Percentiles rank a stretch among this genome's conserved stretches.
Evolutionary conservation across 1,284 basidiomycete species (phyloP).

Genomic region (Moesziomyces sp.): DNA sequence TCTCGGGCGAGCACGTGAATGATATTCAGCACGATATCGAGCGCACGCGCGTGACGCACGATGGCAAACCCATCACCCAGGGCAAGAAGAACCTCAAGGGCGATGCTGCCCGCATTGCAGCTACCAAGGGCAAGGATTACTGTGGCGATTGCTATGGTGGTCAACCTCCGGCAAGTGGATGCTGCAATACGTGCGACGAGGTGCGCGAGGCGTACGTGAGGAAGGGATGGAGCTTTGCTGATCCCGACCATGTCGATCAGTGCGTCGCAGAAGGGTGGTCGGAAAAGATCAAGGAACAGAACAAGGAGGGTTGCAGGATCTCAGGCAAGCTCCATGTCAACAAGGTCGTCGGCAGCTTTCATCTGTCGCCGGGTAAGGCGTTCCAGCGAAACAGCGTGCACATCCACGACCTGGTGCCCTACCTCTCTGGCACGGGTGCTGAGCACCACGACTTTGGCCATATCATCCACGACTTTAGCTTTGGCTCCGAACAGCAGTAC

Average conservation of each 20-base stretch:
- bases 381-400: slow-evolving; percentile 88
- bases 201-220: slow-evolving; percentile 90
- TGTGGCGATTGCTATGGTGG: slow-evolving; percentile 96
- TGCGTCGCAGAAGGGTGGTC: slow-evolving; percentile 95
- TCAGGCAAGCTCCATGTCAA: slow-evolving; percentile 91
- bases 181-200: slow-evolving; percentile 96
- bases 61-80: slow-evolving; percentile 70
- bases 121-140: slow-evolving; percentile 50
- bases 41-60: slow-evolving; percentile 80
- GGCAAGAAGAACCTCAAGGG: slow-evolving; percentile 55
- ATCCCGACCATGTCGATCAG: slow-evolving; percentile 88
- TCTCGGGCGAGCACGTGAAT: slow-evolving; percentile 91
- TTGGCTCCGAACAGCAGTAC: slow-evolving; percentile 69
- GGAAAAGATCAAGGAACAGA: slow-evolving; percentile 90
- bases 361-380: slow-evolving; percentile 79
- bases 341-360: slow-evolving; percentile 77
- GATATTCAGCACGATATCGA: slow-evolving; percentile 78
- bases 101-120: slow-evolving; percentile 57
- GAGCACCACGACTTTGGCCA: slow-evolving; percentile 83
- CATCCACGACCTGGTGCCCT: slow-evolving; percentile 93
- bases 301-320: slow-evolving; percentile 92
- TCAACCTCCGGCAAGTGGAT: slow-evolving; percentile 76
- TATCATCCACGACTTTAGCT: slow-evolving; percentile 82
- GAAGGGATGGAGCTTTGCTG: slow-evolving; percentile 92
- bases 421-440: slow-evolving; percentile 72